Conservation (phyloP, 768 basidiomycete genomes). For the Psilocybe subaeruginosa region DNA sequence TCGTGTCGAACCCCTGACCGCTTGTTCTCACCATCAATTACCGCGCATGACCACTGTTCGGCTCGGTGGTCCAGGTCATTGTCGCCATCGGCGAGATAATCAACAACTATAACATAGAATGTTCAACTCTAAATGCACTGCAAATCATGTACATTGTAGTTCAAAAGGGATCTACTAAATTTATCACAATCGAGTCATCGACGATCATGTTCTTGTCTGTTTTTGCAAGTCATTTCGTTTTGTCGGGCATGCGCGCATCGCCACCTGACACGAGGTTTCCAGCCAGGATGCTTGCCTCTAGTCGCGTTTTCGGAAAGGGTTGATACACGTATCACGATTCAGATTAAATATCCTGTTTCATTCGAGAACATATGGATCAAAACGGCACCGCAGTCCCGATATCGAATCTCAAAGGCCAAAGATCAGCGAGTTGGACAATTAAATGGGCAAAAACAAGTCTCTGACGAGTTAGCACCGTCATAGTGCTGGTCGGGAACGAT, state of each 20-base stretch:
- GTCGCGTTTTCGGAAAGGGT: not conserved
- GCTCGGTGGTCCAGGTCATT: not conserved
- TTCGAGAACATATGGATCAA: not conserved
- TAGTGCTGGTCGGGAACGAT: not conserved
- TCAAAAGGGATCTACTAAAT: not conserved
- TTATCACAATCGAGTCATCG: not conserved
- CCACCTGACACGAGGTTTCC: conserved; percentile 9
- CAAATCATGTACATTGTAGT: not conserved
- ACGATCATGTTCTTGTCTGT: not conserved
- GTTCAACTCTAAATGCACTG: too few relatives aligned
- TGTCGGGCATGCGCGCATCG: conserved; percentile 17
- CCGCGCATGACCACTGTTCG: conserved; percentile 1
- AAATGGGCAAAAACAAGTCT: not conserved
- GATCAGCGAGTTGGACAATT: too few relatives aligned
- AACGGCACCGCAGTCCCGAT: not conserved
- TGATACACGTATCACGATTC: conserved; percentile 12
- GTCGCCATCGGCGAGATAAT: not conserved
- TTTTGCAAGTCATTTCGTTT: not conserved
- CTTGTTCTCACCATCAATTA: conserved; percentile 1
- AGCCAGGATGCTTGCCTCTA: conserved; percentile 1
- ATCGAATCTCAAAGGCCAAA: too few relatives aligned
- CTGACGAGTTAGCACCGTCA: not conserved
- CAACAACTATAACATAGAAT: too few relatives aligned
- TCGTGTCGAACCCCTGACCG: conserved; percentile 12
- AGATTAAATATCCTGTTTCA: conserved; percentile 1